A percentile compares a stretch with the other conserved stretches of the same genome.
phyloP scores from a whole-genome alignment of 2,329 filamentous ascomycete genomes.

The Dryadomyces quercus-mongolicae region DNA sequence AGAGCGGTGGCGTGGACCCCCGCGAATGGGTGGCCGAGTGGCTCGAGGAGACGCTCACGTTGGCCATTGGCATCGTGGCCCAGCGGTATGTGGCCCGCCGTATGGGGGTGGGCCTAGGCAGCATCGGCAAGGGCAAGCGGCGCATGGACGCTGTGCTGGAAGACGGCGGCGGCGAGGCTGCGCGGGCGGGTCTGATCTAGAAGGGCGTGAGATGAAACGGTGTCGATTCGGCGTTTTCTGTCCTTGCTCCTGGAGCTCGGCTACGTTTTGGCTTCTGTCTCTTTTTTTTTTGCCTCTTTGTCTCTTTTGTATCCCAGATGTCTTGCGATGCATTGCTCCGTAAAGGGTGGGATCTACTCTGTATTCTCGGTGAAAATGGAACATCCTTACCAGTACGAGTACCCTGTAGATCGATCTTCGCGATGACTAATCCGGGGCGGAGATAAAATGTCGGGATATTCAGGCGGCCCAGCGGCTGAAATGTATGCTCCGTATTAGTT shows the following conservation, averaged over 20 bases:
- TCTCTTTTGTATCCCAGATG: neutral
- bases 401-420: neutral
- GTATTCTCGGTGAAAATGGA: too few species aligned
- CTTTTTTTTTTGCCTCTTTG: neutral
- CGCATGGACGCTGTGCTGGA: slow-evolving; percentile 42
- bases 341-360: neutral
- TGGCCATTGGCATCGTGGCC: slow-evolving; percentile 75
- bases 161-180: slow-evolving; percentile 46
- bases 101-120: slow-evolving; percentile 89
- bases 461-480: too few species aligned
- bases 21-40: slow-evolving; percentile 96
- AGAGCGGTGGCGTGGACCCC: slow-evolving; percentile 66
- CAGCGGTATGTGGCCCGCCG: slow-evolving; percentile 89
- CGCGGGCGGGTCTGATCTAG: slow-evolving; percentile 42
- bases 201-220: neutral
- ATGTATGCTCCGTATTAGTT: too few species aligned
- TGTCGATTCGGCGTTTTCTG: neutral
- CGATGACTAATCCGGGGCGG: slow-evolving; percentile 2
- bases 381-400: neutral
- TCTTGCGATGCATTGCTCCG: too few species aligned
- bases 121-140: slow-evolving; percentile 49
- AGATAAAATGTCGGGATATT: slow-evolving; percentile 6
- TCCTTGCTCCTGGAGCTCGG: neutral
- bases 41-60: slow-evolving; percentile 75
- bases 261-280: neutral